A percentile compares a stretch with the other conserved stretches of the same genome.
phyloP scores from a whole-genome alignment of 441 rosid species.

The Iberis amara region DNA sequence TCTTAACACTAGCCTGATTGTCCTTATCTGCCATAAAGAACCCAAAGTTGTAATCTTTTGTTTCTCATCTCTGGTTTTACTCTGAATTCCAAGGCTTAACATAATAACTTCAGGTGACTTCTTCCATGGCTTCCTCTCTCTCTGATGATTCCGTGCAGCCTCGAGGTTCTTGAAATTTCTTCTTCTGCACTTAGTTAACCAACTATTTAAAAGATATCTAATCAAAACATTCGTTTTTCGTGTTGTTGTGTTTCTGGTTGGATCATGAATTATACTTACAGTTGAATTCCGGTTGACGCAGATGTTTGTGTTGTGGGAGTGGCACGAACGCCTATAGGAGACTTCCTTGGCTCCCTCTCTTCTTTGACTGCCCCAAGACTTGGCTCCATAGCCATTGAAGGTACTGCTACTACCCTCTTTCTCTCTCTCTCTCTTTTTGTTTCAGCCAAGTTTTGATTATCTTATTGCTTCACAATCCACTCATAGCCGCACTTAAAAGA shows the following conservation, averaged over 20 bases:
- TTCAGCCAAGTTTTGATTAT: conserved; percentile 4
- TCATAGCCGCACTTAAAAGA: conserved; percentile 66
- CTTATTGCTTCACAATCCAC: conserved; percentile 10
- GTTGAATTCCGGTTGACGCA: conserved; percentile 24
- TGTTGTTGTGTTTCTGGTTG: background rate
- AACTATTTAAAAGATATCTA: background rate
- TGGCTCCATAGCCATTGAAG: conserved; percentile 66
- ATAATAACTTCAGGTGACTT: conserved; percentile 2
- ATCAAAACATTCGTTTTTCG: background rate
- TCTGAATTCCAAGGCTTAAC: conserved; percentile 9
- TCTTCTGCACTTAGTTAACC: background rate
- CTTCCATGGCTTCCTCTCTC: conserved; percentile 37
- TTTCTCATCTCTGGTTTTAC: conserved; percentile 13
- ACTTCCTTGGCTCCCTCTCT: conserved; percentile 81
- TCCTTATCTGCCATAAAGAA: conserved; percentile 16
- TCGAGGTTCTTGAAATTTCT: conserved; percentile 38
- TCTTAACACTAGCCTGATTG: conserved; percentile 21
- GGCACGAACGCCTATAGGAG: conserved; percentile 89
- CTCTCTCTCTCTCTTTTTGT: background rate
- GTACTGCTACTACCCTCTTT: conserved; percentile 29
- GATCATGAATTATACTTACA: background rate
- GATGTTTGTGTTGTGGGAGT: conserved; percentile 92
- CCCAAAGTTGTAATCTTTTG: conserved; percentile 16
- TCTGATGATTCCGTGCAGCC: conserved; percentile 40
- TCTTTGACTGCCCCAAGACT: conserved; percentile 78